These are phyloP conservation scores for Penicillium fuscoglaucum DNA, from an alignment of 2,329 filamentous ascomycete genomes.

Conservation along the genomic window DNA sequence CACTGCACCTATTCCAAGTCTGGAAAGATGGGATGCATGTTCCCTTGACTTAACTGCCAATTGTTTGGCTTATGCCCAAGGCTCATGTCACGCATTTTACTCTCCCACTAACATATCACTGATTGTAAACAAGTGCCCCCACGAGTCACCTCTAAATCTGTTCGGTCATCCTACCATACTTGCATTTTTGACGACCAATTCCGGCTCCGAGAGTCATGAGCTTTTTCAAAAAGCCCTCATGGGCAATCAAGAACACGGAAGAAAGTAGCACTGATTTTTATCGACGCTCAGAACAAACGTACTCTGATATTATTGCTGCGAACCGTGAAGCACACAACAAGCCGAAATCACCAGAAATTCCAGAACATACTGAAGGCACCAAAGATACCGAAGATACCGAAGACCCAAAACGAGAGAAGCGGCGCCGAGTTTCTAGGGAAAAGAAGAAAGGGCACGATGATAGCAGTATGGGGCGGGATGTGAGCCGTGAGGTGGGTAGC, in stretches of 20 bases:
- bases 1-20: not conserved
- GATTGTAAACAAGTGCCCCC: not conserved
- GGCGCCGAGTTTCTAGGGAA: slow-evolving; percentile 28
- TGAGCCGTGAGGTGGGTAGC: not conserved
- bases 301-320: slow-evolving; percentile 47
- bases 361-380: slow-evolving; percentile 2
- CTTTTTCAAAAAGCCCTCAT: slow-evolving; percentile 58
- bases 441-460: slow-evolving; percentile 7
- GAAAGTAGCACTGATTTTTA: slow-evolving; percentile 48
- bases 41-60: not conserved
- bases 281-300: slow-evolving; percentile 50
- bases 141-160: not conserved
- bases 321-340: slow-evolving; percentile 40
- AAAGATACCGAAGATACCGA: not conserved
- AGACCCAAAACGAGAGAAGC: slow-evolving; percentile 21
- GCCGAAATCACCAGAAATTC: slow-evolving; percentile 12
- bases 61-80: not conserved
- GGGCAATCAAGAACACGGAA: slow-evolving; percentile 46
- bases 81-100: not conserved
- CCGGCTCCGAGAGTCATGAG: slow-evolving; percentile 27
- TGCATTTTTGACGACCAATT: not conserved
- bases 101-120: not conserved
- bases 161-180: not conserved
- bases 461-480: not conserved
- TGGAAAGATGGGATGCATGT: not conserved